phyloP scores from a whole-genome alignment of 2,329 filamentous ascomycete species.

The Dothidotthia symphoricarpi region DNA sequence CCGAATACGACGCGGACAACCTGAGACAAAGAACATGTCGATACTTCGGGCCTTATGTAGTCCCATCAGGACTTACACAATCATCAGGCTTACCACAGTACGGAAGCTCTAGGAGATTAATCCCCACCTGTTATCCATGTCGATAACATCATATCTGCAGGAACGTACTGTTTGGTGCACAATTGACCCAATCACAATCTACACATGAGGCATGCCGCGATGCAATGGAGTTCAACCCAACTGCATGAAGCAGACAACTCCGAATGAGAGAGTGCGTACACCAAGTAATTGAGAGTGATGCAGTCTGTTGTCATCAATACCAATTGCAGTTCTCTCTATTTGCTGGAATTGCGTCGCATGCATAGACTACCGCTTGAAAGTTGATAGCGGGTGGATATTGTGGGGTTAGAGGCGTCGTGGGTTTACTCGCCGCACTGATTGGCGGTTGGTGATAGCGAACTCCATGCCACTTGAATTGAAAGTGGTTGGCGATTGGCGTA shows the following conservation, averaged over 20 bases:
- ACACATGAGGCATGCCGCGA: constrained; percentile 18
- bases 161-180: constrained; percentile 7
- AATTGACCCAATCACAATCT: constrained; percentile 19
- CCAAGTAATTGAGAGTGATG: constrained; percentile 3
- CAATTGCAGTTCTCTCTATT: too few species aligned
- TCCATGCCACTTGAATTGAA: too few species aligned
- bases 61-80: neutral
- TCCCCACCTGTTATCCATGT: constrained; percentile 4
- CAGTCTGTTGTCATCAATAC: neutral
- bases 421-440: too few species aligned
- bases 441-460: too few species aligned
- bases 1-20: constrained; percentile 2
- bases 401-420: too few species aligned
- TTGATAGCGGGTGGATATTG: too few species aligned
- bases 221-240: neutral
- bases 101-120: constrained; percentile 3
- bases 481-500: too few species aligned
- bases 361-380: too few species aligned
- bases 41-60: constrained; percentile 23
- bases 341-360: too few species aligned
- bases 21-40: constrained; percentile 6
- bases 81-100: constrained; percentile 7
- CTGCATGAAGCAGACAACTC: neutral
- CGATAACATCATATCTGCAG: constrained; percentile 24
- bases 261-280: neutral